Evolutionary conservation across 163 green algal species (phyloP).

Genomic region (Scenedesmus sp.): DNA sequence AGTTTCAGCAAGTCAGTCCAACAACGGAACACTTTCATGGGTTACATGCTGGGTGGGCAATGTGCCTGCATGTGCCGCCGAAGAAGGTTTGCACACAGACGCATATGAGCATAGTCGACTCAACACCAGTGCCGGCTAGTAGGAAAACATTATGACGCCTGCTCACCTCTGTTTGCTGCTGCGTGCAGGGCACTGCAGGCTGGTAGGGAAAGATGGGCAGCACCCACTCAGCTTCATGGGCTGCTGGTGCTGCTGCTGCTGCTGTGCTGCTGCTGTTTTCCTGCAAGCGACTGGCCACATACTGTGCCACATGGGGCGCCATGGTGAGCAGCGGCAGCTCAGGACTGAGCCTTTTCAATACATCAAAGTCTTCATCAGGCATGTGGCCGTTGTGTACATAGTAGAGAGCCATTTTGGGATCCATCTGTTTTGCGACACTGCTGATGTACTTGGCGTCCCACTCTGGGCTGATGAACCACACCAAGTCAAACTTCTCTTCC

Average conservation of each 20-base stretch:
- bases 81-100: too few relatives aligned
- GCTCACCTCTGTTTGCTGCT: not conserved
- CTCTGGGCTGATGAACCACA: slow-evolving; percentile 50
- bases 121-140: not conserved
- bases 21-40: too few relatives aligned
- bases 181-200: not conserved
- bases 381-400: slow-evolving; percentile 51
- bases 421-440: not conserved
- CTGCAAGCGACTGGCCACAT: slow-evolving; percentile 2
- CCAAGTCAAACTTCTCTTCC: slow-evolving; percentile 1
- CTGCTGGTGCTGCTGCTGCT: slow-evolving; percentile 27
- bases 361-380: slow-evolving; percentile 19
- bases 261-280: slow-evolving; percentile 21
- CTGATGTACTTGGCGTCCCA: slow-evolving; percentile 6
- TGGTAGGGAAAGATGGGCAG: slow-evolving; percentile 19
- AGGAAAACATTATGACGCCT: not conserved
- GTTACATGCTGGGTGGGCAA: too few relatives aligned
- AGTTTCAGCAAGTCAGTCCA: not conserved
- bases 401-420: not conserved
- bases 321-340: slow-evolving; percentile 22
- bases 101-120: too few relatives aligned
- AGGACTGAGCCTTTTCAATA: not conserved
- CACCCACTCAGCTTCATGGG: slow-evolving; percentile 28
- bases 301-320: slow-evolving; percentile 35
- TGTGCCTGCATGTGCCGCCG: too few relatives aligned